Percentiles rank a stretch among this genome's conserved stretches.
Evolutionary conservation across 2,329 filamentous ascomycete species (phyloP).

Genomic region (Aphanocladium album): DNA sequence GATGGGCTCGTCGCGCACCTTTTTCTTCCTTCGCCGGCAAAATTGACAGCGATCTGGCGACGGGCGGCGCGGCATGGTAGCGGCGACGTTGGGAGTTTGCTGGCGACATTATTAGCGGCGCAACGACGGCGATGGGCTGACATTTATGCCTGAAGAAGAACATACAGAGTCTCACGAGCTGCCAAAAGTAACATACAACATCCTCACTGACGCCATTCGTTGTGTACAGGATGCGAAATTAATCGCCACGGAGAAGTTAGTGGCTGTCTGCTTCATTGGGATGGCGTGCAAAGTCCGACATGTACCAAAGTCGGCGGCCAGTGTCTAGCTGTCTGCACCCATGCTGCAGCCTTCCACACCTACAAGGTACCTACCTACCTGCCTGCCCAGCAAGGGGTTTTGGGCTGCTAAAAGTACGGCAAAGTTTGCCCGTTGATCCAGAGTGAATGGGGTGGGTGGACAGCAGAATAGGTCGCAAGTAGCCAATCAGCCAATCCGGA

Average conservation of each 20-base stretch:
- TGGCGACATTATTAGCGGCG: neutral
- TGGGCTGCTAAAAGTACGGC: neutral
- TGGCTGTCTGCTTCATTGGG: neutral
- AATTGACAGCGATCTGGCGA: slow-evolving; percentile 1
- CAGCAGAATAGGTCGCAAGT: neutral
- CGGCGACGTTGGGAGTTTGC: neutral
- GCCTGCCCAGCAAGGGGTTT: neutral
- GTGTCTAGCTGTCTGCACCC: neutral
- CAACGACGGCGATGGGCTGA: neutral
- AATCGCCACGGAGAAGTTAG: neutral
- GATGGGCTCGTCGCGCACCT: neutral
- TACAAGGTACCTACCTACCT: neutral
- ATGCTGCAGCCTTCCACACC: neutral
- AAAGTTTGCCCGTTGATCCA: neutral
- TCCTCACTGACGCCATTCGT: neutral
- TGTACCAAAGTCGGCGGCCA: neutral
- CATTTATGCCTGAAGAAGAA: neutral
- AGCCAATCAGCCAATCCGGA: neutral
- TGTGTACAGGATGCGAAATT: neutral
- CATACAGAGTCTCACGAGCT: neutral
- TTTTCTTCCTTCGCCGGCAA: slow-evolving; percentile 3
- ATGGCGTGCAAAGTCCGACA: neutral
- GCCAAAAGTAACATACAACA: neutral
- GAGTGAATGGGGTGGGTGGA: neutral
- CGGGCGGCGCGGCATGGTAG: neutral